Conservation (phyloP, 2,329 filamentous ascomycete genomes). For the Chaetoscypha palmicola region DNA sequence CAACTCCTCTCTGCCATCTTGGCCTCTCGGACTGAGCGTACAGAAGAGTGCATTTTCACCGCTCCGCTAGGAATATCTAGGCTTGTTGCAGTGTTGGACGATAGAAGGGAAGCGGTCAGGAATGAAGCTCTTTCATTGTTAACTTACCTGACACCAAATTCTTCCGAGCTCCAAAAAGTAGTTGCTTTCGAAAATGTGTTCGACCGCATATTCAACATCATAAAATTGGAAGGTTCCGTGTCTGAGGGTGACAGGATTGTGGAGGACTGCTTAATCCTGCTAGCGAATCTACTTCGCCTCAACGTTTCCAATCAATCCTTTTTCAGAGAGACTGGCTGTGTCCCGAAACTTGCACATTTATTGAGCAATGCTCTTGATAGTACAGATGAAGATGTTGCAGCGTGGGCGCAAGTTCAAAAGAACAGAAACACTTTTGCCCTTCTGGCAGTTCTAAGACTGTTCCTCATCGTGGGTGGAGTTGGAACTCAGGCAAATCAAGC, state of each 20-base stretch:
- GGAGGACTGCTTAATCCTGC: conserved; percentile 85
- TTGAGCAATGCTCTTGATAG: conserved; percentile 54
- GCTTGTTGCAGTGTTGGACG: conserved; percentile 76
- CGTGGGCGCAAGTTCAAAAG: conserved; percentile 69
- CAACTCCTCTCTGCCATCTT: conserved; percentile 85
- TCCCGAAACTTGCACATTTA: conserved; percentile 63
- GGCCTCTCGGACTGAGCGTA: conserved; percentile 77
- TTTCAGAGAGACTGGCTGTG: conserved; percentile 84
- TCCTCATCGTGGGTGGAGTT: conserved; percentile 72
- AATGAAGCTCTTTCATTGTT: conserved; percentile 84
- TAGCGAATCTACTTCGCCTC: conserved; percentile 80
- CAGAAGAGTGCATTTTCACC: conserved; percentile 88
- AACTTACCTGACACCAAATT: conserved; percentile 79
- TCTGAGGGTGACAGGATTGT: conserved; percentile 77
- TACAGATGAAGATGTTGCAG: conserved; percentile 52
- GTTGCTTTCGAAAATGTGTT: conserved; percentile 95
- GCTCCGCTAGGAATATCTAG: conserved; percentile 84
- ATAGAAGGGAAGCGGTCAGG: conserved; percentile 76
- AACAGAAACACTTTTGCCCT: conserved; percentile 92
- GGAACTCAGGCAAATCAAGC: conserved; percentile 78
- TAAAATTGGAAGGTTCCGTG: conserved; percentile 74
- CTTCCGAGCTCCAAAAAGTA: conserved; percentile 84
- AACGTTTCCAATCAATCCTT: conserved; percentile 90
- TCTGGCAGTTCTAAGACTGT: conserved; percentile 77
- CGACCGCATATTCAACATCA: conserved; percentile 74